Base-by-base conservation (phyloP, 140 eudicot species). In the Flaveria floridana region DNA sequence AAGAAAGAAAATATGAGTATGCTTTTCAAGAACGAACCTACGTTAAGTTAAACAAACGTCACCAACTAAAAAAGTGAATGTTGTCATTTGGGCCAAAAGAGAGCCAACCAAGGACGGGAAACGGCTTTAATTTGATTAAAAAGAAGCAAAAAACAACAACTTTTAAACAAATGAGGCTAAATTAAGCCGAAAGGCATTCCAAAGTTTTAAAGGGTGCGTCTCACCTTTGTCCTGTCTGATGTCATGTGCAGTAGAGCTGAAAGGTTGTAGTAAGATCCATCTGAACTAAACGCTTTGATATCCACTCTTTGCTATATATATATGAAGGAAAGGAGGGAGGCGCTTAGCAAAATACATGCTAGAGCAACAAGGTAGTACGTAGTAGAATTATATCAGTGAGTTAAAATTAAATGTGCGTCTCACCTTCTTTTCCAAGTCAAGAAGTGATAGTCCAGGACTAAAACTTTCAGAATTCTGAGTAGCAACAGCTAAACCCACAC, bases 181-280 rank as follows among this genome's bases (percentile, higher is more conserved):
- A 4, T n/a, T 18, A 59, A 52, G 44, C 14, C 18, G 56, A 53
- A 73, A 14, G 68, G 66, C 20, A 77, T 59, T 61, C 65, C 42
- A 72, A 23, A 65, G 51, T 65, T 57, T 65, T 65, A 65, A 30
- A 21, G 23, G 64, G 41, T 52, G 63, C 39, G 15, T 26, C 30
- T 26, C 76, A 95, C 99, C 96, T 95, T 95, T 75, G 97, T 95
- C 80, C 99, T 87, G 84, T 91, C 99, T n/a, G 99, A 87, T 53
- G 97, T 88, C 97, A 95, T 95, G 61, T 83, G 89, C 68, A 95
- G 72, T 56, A 85, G 79, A 73, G 88, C 89, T 72, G 99, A 95
- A 81, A 95, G 95, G 79, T 82, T 91, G 84, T 87, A 87, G 88
- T 95, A 95, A 84, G 95, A 87, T 80, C 97, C 99, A 81, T 91